Evolutionary conservation across 2,329 filamentous ascomycete species (phyloP).

Genomic region (Raffaelea ambrosiae): DNA sequence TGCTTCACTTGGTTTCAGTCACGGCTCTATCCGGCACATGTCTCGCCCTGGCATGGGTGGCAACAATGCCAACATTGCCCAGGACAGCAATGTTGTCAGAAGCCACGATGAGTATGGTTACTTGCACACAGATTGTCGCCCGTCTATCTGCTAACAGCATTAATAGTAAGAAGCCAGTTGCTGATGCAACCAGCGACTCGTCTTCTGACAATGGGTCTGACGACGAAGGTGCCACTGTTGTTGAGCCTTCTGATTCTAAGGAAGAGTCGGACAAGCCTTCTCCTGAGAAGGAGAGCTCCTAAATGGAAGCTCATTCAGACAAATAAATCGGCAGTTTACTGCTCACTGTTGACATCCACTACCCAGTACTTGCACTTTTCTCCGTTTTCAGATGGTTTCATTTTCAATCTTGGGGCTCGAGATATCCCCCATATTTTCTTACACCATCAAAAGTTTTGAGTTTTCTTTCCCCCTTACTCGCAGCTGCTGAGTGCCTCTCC

Average conservation of each 20-base stretch:
- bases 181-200: conserved; percentile 19
- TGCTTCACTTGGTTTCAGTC: neutral
- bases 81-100: neutral
- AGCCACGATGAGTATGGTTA: no score
- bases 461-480: no score
- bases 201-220: conserved; percentile 38
- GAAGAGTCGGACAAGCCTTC: conserved; percentile 16
- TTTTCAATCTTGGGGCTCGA: neutral
- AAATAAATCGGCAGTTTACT: no score
- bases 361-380: no score
- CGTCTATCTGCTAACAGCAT: neutral
- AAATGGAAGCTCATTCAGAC: no score
- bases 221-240: conserved; percentile 45
- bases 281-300: neutral
- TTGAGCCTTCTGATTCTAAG: conserved; percentile 41
- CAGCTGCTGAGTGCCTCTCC: no score
- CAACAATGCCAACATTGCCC: neutral
- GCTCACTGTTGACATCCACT: no score
- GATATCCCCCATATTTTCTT: neutral
- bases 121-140: no score
- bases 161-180: neutral
- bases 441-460: no score
- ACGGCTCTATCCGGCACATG: neutral
- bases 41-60: conserved; percentile 1
- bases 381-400: no score